Base-by-base conservation (phyloP, 345 rosid genomes). In the Balakata baccata region DNA sequence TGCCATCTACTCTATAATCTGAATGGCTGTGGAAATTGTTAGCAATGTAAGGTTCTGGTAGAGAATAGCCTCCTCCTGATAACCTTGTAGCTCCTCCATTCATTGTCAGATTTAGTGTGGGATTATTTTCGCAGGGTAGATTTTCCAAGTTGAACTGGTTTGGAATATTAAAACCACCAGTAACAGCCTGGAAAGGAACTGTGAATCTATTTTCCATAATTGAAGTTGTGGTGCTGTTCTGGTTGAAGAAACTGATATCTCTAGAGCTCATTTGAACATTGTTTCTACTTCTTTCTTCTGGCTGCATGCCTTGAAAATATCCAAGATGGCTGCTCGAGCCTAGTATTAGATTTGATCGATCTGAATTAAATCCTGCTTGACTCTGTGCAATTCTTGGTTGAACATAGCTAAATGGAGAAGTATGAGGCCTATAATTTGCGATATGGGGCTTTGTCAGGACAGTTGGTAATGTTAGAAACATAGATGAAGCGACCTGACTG, bases 51-150 rank as follows among this genome's bases (percentile, higher is more conserved):
- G 78, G 77, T 65, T 78, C 86, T 60, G 86, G 58, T 17, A 78
- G 59, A 68, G 71, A 47, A 47, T 77, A 62, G 80, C 70, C 72
- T 68, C 69, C 83, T 38, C 80, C 80, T 17, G 77, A 50, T 77
- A 72, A 70, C 68, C 78, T 75, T 12, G 58, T n/a, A 22, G 81
- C 79, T 80, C 83, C 92, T 54, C 78, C 81, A 49, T 75, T 84
- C 82, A 83, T 75, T 64, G 66, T 75, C 76, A 78, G 71, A 9
- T 83, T 80, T n/a, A 65, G 37, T 41, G 78, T 29, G 63, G 65
- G 65, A 71, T 43, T 37, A 39, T 29, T 78, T 58, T 80, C 77
- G 22, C 45, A 75, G 34, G 73, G 78, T 43, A 80, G 66, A 73
- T 75, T 71, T 68, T 82, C 84, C 60, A 70, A 62, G 56, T 71